Conservation (phyloP, 305 asterid species). For the Fraxinus paxiana region DNA sequence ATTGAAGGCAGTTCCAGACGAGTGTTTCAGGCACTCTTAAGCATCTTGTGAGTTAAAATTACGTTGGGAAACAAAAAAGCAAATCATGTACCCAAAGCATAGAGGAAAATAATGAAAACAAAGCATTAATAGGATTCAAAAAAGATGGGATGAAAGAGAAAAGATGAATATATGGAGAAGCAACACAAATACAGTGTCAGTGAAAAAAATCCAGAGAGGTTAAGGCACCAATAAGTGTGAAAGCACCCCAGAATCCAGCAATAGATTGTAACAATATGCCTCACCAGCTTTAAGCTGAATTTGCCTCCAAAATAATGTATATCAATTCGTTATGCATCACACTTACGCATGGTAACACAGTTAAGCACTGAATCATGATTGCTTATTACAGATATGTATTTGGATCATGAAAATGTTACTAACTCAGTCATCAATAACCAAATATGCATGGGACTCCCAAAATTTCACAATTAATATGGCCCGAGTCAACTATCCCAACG, state of each 20-base stretch:
- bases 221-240: background rate
- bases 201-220: background rate
- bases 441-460: background rate
- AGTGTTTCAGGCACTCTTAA: background rate
- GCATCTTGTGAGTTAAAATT: background rate
- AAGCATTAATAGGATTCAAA: background rate
- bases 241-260: background rate
- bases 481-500: background rate
- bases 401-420: background rate
- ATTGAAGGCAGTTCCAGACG: slow-evolving; percentile 2
- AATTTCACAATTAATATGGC: background rate
- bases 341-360: background rate
- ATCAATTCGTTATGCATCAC: background rate
- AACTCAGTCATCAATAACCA: background rate
- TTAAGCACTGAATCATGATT: background rate
- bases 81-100: background rate
- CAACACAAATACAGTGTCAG: background rate
- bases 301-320: background rate
- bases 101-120: background rate
- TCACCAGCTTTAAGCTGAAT: background rate
- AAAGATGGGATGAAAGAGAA: background rate
- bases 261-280: background rate
- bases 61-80: background rate
- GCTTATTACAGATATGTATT: background rate
- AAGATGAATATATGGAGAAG: background rate